Conservation (phyloP, 176 grass and related monocot species). For the Tuctoria greenei region DNA sequence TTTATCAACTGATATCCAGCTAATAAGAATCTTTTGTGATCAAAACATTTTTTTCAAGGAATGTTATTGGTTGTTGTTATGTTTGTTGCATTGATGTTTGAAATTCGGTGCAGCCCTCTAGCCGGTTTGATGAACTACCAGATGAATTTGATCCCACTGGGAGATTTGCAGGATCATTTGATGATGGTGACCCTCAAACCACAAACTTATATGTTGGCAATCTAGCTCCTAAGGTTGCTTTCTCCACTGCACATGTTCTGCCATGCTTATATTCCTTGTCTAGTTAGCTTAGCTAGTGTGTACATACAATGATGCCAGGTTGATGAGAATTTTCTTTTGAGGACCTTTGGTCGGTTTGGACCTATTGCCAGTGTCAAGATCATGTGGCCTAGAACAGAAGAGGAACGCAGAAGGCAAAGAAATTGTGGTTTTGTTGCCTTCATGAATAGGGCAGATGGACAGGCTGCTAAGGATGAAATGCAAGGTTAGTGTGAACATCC, state of each 20-base stretch:
- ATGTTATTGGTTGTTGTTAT: constrained; percentile 17
- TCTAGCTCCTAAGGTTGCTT: constrained; percentile 81
- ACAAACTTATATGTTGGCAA: constrained; percentile 99
- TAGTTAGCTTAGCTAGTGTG: constrained; percentile 18
- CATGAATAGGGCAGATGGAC: constrained; percentile 94
- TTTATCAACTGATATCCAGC: constrained; percentile 2
- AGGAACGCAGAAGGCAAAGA: constrained; percentile 89
- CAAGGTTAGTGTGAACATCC: constrained; percentile 62
- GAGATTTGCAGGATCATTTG: constrained; percentile 84
- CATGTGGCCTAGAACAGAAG: constrained; percentile 99
- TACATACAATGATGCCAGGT: constrained; percentile 55
- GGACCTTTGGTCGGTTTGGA: constrained; percentile 97
- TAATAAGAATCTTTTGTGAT: constrained; percentile 17
- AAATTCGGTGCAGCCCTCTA: constrained; percentile 57
- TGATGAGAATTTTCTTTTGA: constrained; percentile 97
- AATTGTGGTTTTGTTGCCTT: constrained; percentile 99
- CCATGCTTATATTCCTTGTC: constrained; percentile 15
- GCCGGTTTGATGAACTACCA: constrained; percentile 89
- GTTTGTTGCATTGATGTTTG: constrained; percentile 29
- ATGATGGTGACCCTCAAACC: constrained; percentile 91
- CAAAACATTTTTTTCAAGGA: constrained; percentile 17
- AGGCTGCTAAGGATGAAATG: constrained; percentile 99
- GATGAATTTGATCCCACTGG: constrained; percentile 85
- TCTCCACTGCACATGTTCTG: constrained; percentile 14
- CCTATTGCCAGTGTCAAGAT: constrained; percentile 99